Evolutionary conservation across 2,329 filamentous ascomycete species (phyloP).

Genomic region (Colletotrichum gloeosporioides): DNA sequence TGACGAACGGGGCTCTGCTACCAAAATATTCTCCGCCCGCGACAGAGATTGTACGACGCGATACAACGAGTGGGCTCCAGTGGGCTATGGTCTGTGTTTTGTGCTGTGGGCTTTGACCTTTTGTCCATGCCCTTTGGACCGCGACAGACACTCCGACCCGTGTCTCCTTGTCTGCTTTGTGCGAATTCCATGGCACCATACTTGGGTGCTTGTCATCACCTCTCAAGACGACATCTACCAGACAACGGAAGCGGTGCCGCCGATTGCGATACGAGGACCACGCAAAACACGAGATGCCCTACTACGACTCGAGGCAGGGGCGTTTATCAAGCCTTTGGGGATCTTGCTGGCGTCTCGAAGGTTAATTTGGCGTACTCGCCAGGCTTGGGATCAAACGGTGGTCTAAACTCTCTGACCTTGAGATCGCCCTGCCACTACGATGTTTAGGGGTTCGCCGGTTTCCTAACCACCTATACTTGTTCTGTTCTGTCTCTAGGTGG

Average conservation of each 20-base stretch:
- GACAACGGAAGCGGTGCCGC: not conserved
- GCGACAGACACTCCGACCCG: not conserved
- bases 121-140: not conserved
- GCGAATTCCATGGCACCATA: not conserved
- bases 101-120: not conserved
- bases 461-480: not conserved
- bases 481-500: not conserved
- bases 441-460: conserved; percentile 14
- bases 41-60: conserved; percentile 21
- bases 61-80: not conserved
- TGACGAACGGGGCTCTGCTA: conserved; percentile 19
- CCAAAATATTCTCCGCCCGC: conserved; percentile 22
- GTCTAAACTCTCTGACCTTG: conserved; percentile 4
- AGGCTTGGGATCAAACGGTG: conserved; percentile 20
- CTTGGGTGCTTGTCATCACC: not conserved
- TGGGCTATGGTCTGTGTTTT: conserved; percentile 4
- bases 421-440: not conserved
- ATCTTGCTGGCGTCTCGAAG: conserved; percentile 12
- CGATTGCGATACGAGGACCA: not conserved
- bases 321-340: not conserved
- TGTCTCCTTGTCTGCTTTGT: not conserved
- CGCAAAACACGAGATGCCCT: not conserved
- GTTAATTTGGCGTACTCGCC: not conserved
- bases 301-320: not conserved
- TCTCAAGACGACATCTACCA: not conserved